These are phyloP conservation scores for Flaveria robusta DNA, from an alignment of 129 eudicot genomes.

Conservation along the genomic window DNA sequence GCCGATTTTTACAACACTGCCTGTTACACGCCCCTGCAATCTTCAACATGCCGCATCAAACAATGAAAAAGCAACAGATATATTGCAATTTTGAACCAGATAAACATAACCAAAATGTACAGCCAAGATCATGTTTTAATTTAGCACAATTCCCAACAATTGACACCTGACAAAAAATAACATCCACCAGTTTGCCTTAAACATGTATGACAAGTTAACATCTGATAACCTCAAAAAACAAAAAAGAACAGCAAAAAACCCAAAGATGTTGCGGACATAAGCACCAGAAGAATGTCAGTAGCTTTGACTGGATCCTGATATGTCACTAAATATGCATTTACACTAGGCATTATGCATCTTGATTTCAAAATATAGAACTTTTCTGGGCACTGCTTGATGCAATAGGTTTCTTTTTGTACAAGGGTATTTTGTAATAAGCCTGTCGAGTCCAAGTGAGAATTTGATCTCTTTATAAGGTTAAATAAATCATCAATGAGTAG, in stretches of 20 bases:
- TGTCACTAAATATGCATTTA: slow-evolving; percentile 28
- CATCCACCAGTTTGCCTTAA: slow-evolving; percentile 24
- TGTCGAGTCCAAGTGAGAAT: slow-evolving; percentile 1
- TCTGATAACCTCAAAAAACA: slow-evolving; percentile 14
- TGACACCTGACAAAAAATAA: slow-evolving; percentile 27
- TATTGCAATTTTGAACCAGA: slow-evolving; percentile 28
- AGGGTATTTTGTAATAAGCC: slow-evolving; percentile 18
- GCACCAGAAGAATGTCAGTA: slow-evolving; percentile 21
- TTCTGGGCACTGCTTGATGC: slow-evolving; percentile 29
- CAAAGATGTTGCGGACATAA: slow-evolving; percentile 14
- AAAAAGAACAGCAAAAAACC: slow-evolving; percentile 18
- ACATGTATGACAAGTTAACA: slow-evolving; percentile 22
- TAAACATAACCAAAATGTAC: slow-evolving; percentile 30
- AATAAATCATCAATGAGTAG: slow-evolving; percentile 21
- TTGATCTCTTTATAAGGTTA: slow-evolving; percentile 16
- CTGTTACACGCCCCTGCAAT: neutral
- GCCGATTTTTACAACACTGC: too few relatives aligned
- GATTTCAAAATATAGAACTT: neutral
- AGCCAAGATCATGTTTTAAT: slow-evolving; percentile 21
- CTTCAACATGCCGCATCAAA: neutral
- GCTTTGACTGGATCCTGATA: slow-evolving; percentile 13
- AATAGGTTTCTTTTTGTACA: slow-evolving; percentile 23
- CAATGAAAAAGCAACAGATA: slow-evolving; percentile 14
- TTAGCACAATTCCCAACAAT: slow-evolving; percentile 21
- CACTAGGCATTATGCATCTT: slow-evolving; percentile 29